Evolutionary conservation across 2,329 filamentous ascomycete species (phyloP), one percentile per base, ranked within the genome.

Genomic region (Alternaria consortialis): DNA sequence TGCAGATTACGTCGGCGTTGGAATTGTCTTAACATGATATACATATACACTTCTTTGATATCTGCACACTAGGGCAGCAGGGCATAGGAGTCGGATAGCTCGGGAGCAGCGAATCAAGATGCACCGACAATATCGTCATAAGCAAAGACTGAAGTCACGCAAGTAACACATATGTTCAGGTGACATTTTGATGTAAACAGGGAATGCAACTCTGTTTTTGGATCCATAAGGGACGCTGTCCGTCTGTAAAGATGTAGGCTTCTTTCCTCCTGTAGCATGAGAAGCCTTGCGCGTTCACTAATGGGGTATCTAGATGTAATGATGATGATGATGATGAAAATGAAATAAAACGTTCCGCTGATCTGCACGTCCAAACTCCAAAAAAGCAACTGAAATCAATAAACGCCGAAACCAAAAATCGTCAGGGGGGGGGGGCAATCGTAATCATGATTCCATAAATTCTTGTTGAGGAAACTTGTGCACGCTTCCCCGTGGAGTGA

Each of bases 211-310:
- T 63, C 54, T 74, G 67, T 74, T 76, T 74, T 75, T 73, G 66
- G 64, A 62, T 70, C 72, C 71, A 72, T 68, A 62, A 64, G 66
- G 63, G 66, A 71, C 68, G 72, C 67, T 67, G 29, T 31, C 57
- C 65, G 60, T 72, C 67, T 72, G 66, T 58, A 50, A 54, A 56
- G 51, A 58, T 67, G 15, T 67, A 69, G 70, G 71, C 68, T 61
- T 64, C 63, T 53, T 53, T 64, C 46, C 46, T 50, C 46, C 58
- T 31, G 66, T 65, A 72, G 71, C 70, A 65, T 72, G 71, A 72
- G 63, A 74, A 75, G 74, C 73, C 72, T 68, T 68, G 67, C 69
- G 74, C 73, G 71, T 72, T 69, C 63, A 70, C 71, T 63, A 67
- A 57, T 60, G 48, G 71, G 73, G 73, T 76, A 76, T 76, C 71